Conservation (phyloP, 441 rosid species). For the Bruguiera hainesii region DNA sequence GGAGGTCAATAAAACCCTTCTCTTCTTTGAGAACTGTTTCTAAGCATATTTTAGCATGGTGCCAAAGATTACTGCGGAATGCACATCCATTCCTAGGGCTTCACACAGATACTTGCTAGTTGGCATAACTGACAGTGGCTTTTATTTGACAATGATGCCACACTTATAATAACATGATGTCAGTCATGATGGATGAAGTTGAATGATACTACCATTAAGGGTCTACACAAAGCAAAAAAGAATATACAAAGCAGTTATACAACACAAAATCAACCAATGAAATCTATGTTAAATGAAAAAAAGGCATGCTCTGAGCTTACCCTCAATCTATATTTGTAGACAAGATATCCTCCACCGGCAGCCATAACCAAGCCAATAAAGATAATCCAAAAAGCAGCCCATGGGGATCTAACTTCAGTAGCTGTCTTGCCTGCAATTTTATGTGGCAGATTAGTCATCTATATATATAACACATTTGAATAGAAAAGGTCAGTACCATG, state of each 20-base stretch:
- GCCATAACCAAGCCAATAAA: conserved; percentile 80
- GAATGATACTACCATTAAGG: neutral
- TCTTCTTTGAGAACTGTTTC: too few relatives aligned
- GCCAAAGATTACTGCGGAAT: too few relatives aligned
- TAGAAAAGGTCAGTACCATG: neutral
- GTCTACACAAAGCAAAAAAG: neutral
- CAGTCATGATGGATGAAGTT: neutral
- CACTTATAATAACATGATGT: neutral
- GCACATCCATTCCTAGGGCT: too few relatives aligned
- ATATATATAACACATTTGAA: conserved; percentile 2
- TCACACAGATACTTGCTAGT: too few relatives aligned
- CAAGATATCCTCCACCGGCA: conserved; percentile 77
- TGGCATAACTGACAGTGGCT: too few relatives aligned
- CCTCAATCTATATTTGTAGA: conserved; percentile 92
- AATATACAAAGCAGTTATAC: neutral
- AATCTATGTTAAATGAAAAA: conserved; percentile 2
- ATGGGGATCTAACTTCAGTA: conserved; percentile 64
- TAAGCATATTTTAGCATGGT: too few relatives aligned
- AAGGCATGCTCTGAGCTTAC: conserved; percentile 37
- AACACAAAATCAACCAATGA: neutral
- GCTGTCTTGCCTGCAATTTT: conserved; percentile 58
- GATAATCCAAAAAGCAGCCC: conserved; percentile 88
- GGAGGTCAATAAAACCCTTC: too few relatives aligned
- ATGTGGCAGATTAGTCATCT: conserved; percentile 8
- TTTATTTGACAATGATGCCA: too few relatives aligned